A percentile compares a stretch with the other conserved stretches of the same genome.
Evolutionary conservation across 257 asterid genomes (phyloP).

Genomic region (Solanum arcanum): DNA sequence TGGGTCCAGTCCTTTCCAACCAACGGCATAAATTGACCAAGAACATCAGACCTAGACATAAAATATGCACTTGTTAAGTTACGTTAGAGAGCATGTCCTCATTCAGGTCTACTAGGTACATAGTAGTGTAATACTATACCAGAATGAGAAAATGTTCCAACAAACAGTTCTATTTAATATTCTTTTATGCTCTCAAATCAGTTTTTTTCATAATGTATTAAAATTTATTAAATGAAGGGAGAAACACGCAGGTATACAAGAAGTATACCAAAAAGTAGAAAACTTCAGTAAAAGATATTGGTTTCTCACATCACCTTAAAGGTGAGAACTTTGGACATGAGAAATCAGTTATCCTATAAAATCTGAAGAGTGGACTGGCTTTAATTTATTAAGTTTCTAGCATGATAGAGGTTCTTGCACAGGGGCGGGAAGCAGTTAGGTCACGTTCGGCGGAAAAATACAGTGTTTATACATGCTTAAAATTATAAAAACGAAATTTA

Average conservation of each 20-base stretch:
- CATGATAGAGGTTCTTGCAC: not conserved
- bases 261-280: not conserved
- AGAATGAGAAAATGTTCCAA: not conserved
- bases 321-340: not conserved
- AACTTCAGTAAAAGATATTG: not conserved
- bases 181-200: not conserved
- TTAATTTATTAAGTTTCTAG: not conserved
- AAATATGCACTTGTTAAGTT: not conserved
- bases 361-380: not conserved
- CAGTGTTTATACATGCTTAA: not conserved
- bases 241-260: not conserved
- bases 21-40: constrained; percentile 98
- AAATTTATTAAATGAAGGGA: not conserved
- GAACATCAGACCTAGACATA: constrained; percentile 89
- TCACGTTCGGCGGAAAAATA: not conserved
- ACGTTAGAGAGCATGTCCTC: not conserved
- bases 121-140: not conserved
- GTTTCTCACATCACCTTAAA: not conserved
- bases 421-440: not conserved
- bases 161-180: not conserved
- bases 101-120: not conserved
- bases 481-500: not conserved
- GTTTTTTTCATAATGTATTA: not conserved
- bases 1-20: constrained; percentile 99
- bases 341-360: not conserved